phyloP scores from a whole-genome alignment of 495 filamentous ascomycete genomes.

The Lasiosphaeria miniovina region DNA sequence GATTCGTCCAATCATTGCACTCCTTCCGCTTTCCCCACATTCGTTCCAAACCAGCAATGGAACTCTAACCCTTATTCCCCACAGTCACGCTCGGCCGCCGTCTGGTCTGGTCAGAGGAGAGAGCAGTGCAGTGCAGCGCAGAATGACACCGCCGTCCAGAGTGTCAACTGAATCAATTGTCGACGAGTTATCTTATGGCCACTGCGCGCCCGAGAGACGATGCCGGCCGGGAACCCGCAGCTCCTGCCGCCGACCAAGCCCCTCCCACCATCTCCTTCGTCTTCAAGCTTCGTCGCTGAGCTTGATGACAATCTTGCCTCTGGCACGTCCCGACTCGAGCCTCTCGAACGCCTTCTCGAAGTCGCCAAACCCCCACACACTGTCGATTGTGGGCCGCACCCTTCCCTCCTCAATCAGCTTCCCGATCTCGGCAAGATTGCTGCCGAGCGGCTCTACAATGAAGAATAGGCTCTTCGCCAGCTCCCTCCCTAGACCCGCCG shows the following conservation, averaged over 20 bases:
- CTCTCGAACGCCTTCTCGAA: conserved; percentile 61
- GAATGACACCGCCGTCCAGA: not conserved
- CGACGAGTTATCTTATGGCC: not conserved
- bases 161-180: not conserved
- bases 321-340: conserved; percentile 58
- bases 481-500: conserved; percentile 31
- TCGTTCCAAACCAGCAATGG: conserved; percentile 19
- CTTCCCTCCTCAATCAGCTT: conserved; percentile 61
- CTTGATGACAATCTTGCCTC: conserved; percentile 67
- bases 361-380: conserved; percentile 59
- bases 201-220: not conserved
- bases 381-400: conserved; percentile 59
- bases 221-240: no score
- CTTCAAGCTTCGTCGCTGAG: conserved; percentile 24
- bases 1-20: conserved; percentile 13
- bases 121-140: not conserved
- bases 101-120: not conserved
- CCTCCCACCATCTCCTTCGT: not conserved
- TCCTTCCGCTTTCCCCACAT: conserved; percentile 13
- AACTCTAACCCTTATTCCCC: not conserved
- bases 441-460: conserved; percentile 60
- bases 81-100: not conserved
- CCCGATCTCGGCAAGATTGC: conserved; percentile 55
- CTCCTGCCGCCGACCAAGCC: not conserved
- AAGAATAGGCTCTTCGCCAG: conserved; percentile 35